These are phyloP conservation scores for Peterozyma xylosa DNA, from an alignment of 805 yeast species.

Conservation along the genomic window DNA sequence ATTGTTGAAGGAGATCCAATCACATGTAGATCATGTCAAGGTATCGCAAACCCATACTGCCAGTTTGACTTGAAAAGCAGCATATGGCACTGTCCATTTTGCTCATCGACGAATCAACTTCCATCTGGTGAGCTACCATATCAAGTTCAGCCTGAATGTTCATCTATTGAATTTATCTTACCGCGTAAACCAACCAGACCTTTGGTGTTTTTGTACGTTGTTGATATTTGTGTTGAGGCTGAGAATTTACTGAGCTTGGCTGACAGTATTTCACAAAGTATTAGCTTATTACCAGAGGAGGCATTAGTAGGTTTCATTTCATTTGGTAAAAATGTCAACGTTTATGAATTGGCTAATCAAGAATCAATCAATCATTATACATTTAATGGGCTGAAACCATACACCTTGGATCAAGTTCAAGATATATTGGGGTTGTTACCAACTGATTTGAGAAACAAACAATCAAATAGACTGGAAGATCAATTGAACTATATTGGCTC, in stretches of 20 bases:
- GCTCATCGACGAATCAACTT: slow-evolving; percentile 38
- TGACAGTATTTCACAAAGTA: slow-evolving; percentile 37
- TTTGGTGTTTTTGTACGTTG: slow-evolving; percentile 43
- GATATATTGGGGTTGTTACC: slow-evolving; percentile 36
- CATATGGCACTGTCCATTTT: slow-evolving; percentile 51
- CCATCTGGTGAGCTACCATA: slow-evolving; percentile 22
- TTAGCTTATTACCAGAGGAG: slow-evolving; percentile 40
- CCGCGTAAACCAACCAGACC: slow-evolving; percentile 26
- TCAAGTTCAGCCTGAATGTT: slow-evolving; percentile 28
- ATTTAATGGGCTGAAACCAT: slow-evolving; percentile 52
- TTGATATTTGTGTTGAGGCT: slow-evolving; percentile 46
- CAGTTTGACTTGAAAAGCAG: slow-evolving; percentile 22
- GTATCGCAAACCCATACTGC: slow-evolving; percentile 47
- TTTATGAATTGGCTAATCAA: slow-evolving; percentile 41
- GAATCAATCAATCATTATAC: slow-evolving; percentile 27
- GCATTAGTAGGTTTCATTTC: slow-evolving; percentile 51
- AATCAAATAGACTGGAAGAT: slow-evolving; percentile 5
- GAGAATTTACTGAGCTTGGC: slow-evolving; percentile 46
- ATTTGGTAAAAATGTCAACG: slow-evolving; percentile 51
- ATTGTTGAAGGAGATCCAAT: slow-evolving; percentile 31
- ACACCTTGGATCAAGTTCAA: slow-evolving; percentile 39
- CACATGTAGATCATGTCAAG: slow-evolving; percentile 47
- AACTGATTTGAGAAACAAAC: slow-evolving; percentile 18
- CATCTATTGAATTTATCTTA: slow-evolving; percentile 46
- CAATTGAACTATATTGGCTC: slow-evolving; percentile 18